Evolutionary conservation across 345 rosid species (phyloP), one percentile per base, ranked within the genome.

Genomic region (Linum usitatissimum): DNA sequence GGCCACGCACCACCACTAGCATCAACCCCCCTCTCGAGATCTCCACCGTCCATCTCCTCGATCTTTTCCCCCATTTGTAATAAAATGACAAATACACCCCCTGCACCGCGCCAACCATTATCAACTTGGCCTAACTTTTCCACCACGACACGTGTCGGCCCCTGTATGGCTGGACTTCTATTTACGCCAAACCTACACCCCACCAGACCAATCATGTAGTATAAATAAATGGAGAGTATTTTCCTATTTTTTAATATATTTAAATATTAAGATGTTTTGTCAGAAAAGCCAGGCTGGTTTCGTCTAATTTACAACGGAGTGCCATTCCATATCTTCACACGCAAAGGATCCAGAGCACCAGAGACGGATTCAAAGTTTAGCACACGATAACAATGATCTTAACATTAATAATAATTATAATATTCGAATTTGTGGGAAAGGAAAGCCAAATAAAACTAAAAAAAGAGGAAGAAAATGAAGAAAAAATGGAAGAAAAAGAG

Each of bases 371-470:
- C 14, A 15, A 15, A 45, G 28, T 23, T 3, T 6, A 10, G 3
- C 14, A 6, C 51, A 45, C 51, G 10, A 39, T 12, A 65, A 56
- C 49, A 51, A 17, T 19, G 60, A 70, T 60, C 19, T 65, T 59
- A 48, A 55, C 21, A 23, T 38, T 21, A 59, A 71, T 60, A 59
- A 57, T 63, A 72, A 63, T 65, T 39, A 70, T 69, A 61, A 75
- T 68, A 56, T 81, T 73, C 60, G 55, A 55, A 66, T 75, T 75
- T 61, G 67, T 70, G 34, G 68, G 31, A 19, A 30, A 40, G 45
- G 19, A 49, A 34, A 59, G 48, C 34, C 7, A 53, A 62, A 57
- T 45, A 48, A 60, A 18, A 17, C 34, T 14, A 15, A 56, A 9
- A 56, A 9, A 14, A 42, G 53, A 14, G 66, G 57, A 60, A 19